These are phyloP conservation scores for Psidium friedrichsthalianum DNA, from an alignment of 345 rosid species.

Conservation along the genomic window DNA sequence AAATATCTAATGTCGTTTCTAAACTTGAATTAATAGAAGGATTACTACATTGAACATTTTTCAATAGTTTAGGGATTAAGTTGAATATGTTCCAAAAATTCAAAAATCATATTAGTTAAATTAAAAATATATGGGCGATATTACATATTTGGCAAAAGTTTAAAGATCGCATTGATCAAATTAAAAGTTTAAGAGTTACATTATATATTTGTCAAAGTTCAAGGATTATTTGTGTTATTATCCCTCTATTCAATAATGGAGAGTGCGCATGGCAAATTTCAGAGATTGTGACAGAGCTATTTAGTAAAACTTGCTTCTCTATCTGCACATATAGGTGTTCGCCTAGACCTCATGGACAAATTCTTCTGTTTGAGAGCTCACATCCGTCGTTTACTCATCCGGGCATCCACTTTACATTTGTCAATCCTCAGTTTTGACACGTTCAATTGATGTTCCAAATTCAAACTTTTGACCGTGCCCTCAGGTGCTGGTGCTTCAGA, in stretches of 20 bases:
- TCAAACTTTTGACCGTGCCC: neutral
- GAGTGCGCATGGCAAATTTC: neutral
- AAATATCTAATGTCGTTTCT: too few relatives aligned
- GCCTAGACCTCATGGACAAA: neutral
- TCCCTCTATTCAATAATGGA: neutral
- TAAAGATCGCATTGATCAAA: too few relatives aligned
- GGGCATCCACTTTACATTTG: neutral
- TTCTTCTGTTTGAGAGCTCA: neutral
- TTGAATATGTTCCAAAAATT: too few relatives aligned
- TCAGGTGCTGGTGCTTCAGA: neutral
- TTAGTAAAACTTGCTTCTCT: neutral
- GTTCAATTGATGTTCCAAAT: neutral
- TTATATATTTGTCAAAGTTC: too few relatives aligned
- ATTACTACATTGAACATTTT: too few relatives aligned
- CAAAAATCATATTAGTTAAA: too few relatives aligned
- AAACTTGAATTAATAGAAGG: too few relatives aligned
- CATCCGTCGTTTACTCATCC: neutral
- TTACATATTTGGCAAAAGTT: too few relatives aligned
- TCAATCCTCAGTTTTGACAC: neutral
- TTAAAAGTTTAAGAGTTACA: too few relatives aligned
- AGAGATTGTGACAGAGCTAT: neutral
- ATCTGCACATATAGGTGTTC: neutral
- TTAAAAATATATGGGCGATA: too few relatives aligned
- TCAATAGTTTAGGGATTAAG: too few relatives aligned
- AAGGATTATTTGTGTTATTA: too few relatives aligned